A percentile compares a stretch with the other conserved stretches of the same genome.
Evolutionary conservation across 176 grass and related monocot species (phyloP).

Genomic region (Pontederia paniculata): DNA sequence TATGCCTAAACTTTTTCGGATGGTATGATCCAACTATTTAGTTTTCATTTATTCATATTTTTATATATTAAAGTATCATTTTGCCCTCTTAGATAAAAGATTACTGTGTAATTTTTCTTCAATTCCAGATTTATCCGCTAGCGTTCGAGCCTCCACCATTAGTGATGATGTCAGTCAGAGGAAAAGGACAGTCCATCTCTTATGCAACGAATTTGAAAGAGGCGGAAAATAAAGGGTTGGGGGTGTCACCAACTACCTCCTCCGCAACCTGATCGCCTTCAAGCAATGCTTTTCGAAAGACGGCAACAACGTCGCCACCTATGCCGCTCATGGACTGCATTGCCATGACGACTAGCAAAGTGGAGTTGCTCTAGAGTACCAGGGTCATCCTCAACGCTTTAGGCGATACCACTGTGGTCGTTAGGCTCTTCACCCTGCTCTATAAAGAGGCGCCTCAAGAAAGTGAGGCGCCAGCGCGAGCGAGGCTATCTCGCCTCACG

Average conservation of each 20-base stretch:
- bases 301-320: background rate
- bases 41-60: too few relatives aligned
- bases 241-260: background rate
- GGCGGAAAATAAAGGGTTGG: slow-evolving; percentile 11
- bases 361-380: slow-evolving; percentile 10
- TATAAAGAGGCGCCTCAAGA: background rate
- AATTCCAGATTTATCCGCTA: too few relatives aligned
- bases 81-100: too few relatives aligned
- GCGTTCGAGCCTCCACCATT: too few relatives aligned
- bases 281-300: slow-evolving; percentile 19
- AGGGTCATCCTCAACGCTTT: slow-evolving; percentile 20
- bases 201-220: slow-evolving; percentile 26
- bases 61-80: too few relatives aligned
- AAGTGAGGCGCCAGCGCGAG: too few relatives aligned
- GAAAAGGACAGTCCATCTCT: slow-evolving; percentile 3
- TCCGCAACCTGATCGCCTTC: slow-evolving; percentile 32
- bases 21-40: too few relatives aligned
- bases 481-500: too few relatives aligned
- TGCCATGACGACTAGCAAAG: slow-evolving; percentile 7
- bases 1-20: too few relatives aligned
- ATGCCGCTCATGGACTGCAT: slow-evolving; percentile 27
- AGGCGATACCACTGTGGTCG: background rate
- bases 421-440: slow-evolving; percentile 7
- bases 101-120: too few relatives aligned
- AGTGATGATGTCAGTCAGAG: background rate